phyloP scores from a whole-genome alignment of 2,329 filamentous ascomycete genomes.

The Apiospora arundinis region DNA sequence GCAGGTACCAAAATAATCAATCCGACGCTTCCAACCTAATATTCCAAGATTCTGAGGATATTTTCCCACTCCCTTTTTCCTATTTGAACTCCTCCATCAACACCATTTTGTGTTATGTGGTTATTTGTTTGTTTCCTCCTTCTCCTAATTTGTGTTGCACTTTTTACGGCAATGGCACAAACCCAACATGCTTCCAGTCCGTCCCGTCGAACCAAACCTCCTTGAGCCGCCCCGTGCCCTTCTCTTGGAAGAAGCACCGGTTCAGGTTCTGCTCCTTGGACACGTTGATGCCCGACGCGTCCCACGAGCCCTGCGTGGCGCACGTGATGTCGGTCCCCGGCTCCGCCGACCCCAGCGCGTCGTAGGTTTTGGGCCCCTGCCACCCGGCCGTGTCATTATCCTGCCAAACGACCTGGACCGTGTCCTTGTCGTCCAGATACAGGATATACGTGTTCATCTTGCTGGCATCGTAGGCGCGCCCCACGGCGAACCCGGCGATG shows the following conservation, averaged over 20 bases:
- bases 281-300: conserved; percentile 23
- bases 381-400: conserved; percentile 29
- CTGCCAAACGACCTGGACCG: conserved; percentile 34
- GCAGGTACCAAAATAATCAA: not conserved
- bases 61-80: not conserved
- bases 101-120: too few species aligned
- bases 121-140: not conserved
- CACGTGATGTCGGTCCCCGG: conserved; percentile 33
- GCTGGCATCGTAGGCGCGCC: conserved; percentile 30
- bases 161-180: conserved; percentile 25
- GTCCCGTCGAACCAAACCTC: conserved; percentile 34
- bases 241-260: conserved; percentile 33
- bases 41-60: not conserved
- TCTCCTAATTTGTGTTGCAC: not conserved
- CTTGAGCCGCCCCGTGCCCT: conserved; percentile 26
- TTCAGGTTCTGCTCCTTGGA: conserved; percentile 35
- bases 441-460: conserved; percentile 35
- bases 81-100: too few species aligned
- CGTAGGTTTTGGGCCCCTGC: conserved; percentile 32
- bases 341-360: conserved; percentile 28
- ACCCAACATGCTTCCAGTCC: conserved; percentile 30
- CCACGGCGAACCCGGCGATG: conserved; percentile 33
- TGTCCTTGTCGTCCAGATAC: conserved; percentile 29
- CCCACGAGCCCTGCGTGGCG: conserved; percentile 30
- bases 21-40: not conserved